phyloP scores from a whole-genome alignment of 73 alveolate genomes.

The Stentor coeruleus region DNA sequence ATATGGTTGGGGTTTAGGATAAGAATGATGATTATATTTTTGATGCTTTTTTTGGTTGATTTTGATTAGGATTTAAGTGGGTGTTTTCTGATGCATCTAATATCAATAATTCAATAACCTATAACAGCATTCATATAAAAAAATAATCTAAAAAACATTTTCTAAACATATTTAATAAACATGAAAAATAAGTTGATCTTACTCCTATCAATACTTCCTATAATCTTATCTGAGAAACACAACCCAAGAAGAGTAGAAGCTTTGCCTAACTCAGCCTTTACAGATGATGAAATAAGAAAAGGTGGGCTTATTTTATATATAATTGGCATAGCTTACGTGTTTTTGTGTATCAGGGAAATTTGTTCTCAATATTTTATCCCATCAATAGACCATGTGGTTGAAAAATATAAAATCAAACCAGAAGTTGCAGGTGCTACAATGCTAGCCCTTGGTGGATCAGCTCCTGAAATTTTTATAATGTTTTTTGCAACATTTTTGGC shows the following conservation, averaged over 20 bases:
- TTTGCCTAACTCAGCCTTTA: neutral
- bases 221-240: no score
- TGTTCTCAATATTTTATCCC: slow-evolving; percentile 11
- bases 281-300: slow-evolving; percentile 11
- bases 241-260: neutral
- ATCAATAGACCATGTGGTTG: neutral
- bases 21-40: no score
- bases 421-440: slow-evolving; percentile 24
- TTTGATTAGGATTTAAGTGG: no score
- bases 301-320: slow-evolving; percentile 1
- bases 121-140: no score
- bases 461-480: slow-evolving; percentile 17
- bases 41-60: no score
- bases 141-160: no score
- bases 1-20: no score
- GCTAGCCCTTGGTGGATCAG: slow-evolving; percentile 12
- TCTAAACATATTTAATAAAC: no score
- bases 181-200: no score
- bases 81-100: no score
- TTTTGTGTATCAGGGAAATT: neutral
- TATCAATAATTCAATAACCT: no score
- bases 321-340: neutral
- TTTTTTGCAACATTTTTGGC: neutral
- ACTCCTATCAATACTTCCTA: no score
- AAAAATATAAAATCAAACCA: neutral